Conservation (phyloP, 495 filamentous ascomycete genomes). For the Lasiosphaeria miniovina region DNA sequence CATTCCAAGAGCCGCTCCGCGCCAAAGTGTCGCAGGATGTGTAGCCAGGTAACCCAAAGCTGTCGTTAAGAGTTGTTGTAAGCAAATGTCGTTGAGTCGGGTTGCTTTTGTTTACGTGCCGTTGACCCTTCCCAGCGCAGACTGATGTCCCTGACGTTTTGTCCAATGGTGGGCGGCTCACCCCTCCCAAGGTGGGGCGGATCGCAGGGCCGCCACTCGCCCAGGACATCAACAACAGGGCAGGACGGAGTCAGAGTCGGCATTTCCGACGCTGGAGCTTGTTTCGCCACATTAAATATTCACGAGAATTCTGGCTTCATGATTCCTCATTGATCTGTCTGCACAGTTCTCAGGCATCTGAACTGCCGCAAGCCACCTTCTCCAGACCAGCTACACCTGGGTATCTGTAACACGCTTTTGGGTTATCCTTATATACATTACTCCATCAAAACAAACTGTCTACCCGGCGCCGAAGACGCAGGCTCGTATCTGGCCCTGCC, state of each 20-base stretch:
- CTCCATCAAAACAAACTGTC: not conserved
- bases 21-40: not conserved
- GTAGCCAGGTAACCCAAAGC: not conserved
- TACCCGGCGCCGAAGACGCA: too few species aligned
- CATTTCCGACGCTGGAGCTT: too few species aligned
- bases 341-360: not conserved
- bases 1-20: not conserved
- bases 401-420: slow-evolving; percentile 13
- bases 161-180: not conserved
- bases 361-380: not conserved
- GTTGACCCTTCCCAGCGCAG: not conserved
- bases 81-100: not conserved
- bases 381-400: slow-evolving; percentile 8
- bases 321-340: too few species aligned
- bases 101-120: not conserved
- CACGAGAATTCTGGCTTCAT: too few species aligned
- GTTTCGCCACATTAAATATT: too few species aligned
- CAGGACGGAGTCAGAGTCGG: too few species aligned
- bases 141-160: not conserved
- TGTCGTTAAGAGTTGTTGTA: not conserved
- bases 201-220: too few species aligned
- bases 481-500: too few species aligned
- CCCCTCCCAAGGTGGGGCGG: slow-evolving; percentile 4
- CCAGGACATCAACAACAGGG: too few species aligned
- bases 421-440: slow-evolving; percentile 6